Evolutionary conservation across 768 basidiomycete species (phyloP), one percentile per base, ranked within the genome.

Genomic region (Mycena albidolilacea): DNA sequence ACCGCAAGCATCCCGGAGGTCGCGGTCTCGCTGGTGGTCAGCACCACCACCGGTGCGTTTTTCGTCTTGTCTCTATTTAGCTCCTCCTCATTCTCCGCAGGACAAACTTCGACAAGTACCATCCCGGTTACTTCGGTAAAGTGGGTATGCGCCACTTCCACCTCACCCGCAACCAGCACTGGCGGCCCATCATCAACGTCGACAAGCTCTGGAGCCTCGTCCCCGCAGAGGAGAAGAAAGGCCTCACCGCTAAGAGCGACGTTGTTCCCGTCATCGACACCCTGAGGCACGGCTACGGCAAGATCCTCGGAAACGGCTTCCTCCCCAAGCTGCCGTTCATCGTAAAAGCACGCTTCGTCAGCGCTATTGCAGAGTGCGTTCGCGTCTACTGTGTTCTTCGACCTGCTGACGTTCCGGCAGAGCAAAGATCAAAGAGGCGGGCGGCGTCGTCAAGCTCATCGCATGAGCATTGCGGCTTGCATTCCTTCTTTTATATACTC

Each of bases 71-170:
- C 37, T 12, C 60, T 15, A 63, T 23, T 19, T 23, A 7, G 30
- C 21, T 67, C 59, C 73, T 23, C 7, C 44, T 55, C 35, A 71
- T 44, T n/a, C 58, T 14, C 52, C 68, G 21, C 75, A 95, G 97
- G 73, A 97, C 94, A 81, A 98, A 98, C 89, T 95, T 97, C 82
- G 97, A 97, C 86, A 97, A 97, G 87, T 98, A 96, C 93, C 97
- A 98, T 87, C 97, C 97, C 84, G 97, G 97, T 95, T 98, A 98
- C 96, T 99, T 97, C 84, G 97, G 97, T 89, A 98, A 98, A 88
- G 96, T 97, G 83, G 98, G 98, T 95, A 99, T 99, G 97, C 92
- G 98, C 82, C 93, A 93, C 85, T 99, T 94, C 95, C 98, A 99
- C 84, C 85, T 96, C 75, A 96, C 95, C 68, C 93, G 92, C 85